Evolutionary conservation across 805 yeast species (phyloP), one percentile per base, ranked within the genome.

Genomic region (Komagataella kurtzmanii): DNA sequence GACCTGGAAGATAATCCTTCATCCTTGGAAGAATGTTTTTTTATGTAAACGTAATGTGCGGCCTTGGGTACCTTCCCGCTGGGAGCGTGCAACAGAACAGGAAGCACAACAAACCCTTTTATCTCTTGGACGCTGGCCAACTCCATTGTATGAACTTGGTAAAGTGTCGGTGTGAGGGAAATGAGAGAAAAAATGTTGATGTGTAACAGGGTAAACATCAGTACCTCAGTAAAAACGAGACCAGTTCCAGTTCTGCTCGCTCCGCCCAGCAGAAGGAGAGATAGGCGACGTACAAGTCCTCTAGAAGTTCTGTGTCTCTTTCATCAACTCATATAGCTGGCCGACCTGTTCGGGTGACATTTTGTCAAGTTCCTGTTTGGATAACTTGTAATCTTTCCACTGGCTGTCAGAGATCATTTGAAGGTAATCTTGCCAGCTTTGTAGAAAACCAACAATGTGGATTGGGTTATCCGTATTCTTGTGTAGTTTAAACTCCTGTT

Each of bases 381-480:
- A 81, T 61, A 93, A 68, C 55, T 74, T 70, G 47, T 80, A 83
- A 50, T 75, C 79, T 58, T 71, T 66, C 93, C 91, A 85, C 49
- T 72, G 70, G 10, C 79, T 85, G 44, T 75, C 79, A 24, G 79
- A 75, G 21, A 86, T 75, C 63, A 71, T 68, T 10, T 73, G 69
- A 54, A 85, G 71, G 59, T 86, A 86, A 55, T 84, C 91, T 65
- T 93, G 99, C 99, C 99, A 93, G 54, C 88, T 83, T 1, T 95
- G 80, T 55, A 93, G 72, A 59, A 93, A 93, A 8, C 97, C 99
- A 8, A 93, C 89, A 40, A 93, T 88, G 61, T 91, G 95, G 21
- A 88, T 73, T 3, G 99, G 98, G 64, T 93, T 89, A 57, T 88
- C 96, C 6, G 84, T 76, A 49, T 71, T 66, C 54, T 81, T 77